Evolutionary conservation across 208 protist species (phyloP), one percentile per base, ranked within the genome.

Genomic region (Wallacemonas sp.): DNA sequence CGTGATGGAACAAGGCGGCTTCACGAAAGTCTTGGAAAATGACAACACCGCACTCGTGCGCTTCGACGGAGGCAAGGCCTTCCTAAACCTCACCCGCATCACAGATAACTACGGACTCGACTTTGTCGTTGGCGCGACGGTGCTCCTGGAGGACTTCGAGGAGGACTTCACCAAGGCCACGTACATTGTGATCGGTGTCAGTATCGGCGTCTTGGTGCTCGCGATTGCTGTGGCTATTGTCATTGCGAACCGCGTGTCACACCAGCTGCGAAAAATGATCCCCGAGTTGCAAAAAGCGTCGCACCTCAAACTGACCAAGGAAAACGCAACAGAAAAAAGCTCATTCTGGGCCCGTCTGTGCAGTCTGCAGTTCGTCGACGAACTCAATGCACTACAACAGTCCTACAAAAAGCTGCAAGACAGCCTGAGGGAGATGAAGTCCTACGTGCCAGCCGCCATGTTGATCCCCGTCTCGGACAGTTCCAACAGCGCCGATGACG

Each of bases 101-200:
- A 84, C 65, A 38, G 84, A 90, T 53, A 27, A 66, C 26, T 84
- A 80, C 73, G 84, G 80, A 19, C 66, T 90, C 24, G 62, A 86
- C 62, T 58, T 90, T 12, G 63, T 86, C 60, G 58, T 90, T 24
- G 70, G 74, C 51, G 84, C 80, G 11, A 73, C 78, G 17, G 77
- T 84, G 3, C 59, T 86, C 28, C 66, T 68, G 24, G 58, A 78
- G 0, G 84, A 90, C 71, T 90, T 90, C 28, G 72, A 84, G 70
- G 62, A 66, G 34, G 77, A 72, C 42, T 80, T 90, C 54, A 65
- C 69, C 2, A 77, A 64, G 0, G 77, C 77, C 21, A 69, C 72
- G 31, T 71, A 64, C 34, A 71, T 69, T 15, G 77, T 75, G 24
- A 75, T 83, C 28, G 65, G 60, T 31, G 70, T 86, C 28, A 80